These are phyloP conservation scores for Coix lacrymajobi DNA, from an alignment of 176 grass and related monocot genomes.

Conservation along the genomic window DNA sequence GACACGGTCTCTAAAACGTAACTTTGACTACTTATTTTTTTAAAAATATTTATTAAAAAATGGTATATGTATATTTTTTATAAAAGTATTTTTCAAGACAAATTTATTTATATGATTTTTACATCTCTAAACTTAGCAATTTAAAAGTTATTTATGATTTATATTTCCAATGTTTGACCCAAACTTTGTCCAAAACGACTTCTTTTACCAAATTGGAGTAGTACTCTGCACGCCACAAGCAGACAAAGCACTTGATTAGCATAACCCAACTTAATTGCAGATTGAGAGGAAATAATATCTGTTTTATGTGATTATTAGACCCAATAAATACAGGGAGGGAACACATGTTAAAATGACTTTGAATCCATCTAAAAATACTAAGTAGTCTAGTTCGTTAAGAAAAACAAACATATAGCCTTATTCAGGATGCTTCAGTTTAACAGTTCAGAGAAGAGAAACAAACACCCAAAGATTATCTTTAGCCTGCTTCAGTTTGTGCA, in stretches of 20 bases:
- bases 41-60: too few relatives aligned
- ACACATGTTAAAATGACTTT: neutral
- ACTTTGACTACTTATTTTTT: too few relatives aligned
- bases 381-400: neutral
- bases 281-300: neutral
- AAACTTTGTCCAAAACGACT: too few relatives aligned
- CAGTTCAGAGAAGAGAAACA: neutral
- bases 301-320: neutral
- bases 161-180: too few relatives aligned
- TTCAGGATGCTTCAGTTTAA: neutral
- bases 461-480: neutral
- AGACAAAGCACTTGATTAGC: neutral
- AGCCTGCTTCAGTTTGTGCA: neutral
- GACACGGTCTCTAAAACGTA: too few relatives aligned
- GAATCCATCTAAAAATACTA: neutral
- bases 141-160: too few relatives aligned
- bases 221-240: neutral
- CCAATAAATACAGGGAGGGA: neutral
- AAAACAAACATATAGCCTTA: neutral
- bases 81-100: too few relatives aligned
- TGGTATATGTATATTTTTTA: too few relatives aligned
- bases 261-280: neutral
- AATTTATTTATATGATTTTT: too few relatives aligned
- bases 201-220: too few relatives aligned
- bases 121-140: too few relatives aligned